phyloP scores from a whole-genome alignment of 371 early-diverging fungal species.

The Actinomortierella ambigua region DNA sequence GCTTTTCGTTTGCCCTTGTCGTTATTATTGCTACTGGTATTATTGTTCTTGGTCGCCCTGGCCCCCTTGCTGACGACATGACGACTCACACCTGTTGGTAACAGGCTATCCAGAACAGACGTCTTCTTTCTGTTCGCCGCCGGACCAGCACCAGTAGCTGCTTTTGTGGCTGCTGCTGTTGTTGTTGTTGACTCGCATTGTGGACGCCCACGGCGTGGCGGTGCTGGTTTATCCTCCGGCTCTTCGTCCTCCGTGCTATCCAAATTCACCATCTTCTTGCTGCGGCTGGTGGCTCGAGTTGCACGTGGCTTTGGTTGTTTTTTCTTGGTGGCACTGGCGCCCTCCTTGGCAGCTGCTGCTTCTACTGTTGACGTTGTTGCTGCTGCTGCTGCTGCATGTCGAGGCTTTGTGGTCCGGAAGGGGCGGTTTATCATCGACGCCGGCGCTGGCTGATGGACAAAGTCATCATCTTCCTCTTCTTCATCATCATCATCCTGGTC shows the following conservation, averaged over 20 bases:
- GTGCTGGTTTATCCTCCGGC: too few species aligned
- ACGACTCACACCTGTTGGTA: slow-evolving; percentile 13
- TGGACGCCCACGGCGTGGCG: too few species aligned
- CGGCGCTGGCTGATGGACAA: slow-evolving; percentile 29
- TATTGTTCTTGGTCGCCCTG: slow-evolving; percentile 6
- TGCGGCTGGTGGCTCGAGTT: background rate
- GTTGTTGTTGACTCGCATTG: too few species aligned
- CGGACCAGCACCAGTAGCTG: background rate
- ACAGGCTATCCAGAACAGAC: slow-evolving; percentile 13
- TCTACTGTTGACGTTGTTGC: background rate
- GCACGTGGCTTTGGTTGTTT: background rate
- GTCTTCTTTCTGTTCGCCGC: slow-evolving; percentile 11
- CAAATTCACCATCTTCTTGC: slow-evolving; percentile 13
- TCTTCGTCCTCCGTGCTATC: slow-evolving; percentile 29
- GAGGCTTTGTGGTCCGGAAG: slow-evolving; percentile 9
- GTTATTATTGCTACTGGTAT: slow-evolving; percentile 4
- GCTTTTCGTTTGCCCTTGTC: slow-evolving; percentile 1
- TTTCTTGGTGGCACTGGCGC: slow-evolving; percentile 5
- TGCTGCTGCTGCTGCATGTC: background rate
- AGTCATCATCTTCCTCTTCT: slow-evolving; percentile 34
- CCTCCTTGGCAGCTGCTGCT: background rate
- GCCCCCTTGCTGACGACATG: too few species aligned
- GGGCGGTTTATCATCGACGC: slow-evolving; percentile 31
- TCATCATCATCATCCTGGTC: background rate
- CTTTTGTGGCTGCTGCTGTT: background rate